These are phyloP conservation scores for Verticillium nubilum DNA, from an alignment of 2,329 filamentous ascomycete genomes.

Conservation along the genomic window DNA sequence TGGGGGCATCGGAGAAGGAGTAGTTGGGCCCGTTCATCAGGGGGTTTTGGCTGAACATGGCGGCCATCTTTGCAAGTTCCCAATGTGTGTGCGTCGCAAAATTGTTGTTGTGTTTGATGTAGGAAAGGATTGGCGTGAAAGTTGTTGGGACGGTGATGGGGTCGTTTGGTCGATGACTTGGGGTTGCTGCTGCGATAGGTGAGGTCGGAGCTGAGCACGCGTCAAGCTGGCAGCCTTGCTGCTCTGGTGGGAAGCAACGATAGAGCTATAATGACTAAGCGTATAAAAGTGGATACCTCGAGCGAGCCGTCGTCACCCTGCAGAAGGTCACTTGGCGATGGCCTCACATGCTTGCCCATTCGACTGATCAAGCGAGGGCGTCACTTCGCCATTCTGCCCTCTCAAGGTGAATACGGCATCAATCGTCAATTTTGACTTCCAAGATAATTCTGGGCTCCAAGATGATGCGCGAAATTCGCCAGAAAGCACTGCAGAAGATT, in stretches of 20 bases:
- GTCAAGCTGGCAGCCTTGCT: constrained; percentile 49
- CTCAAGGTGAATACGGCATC: background rate
- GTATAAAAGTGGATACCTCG: constrained; percentile 11
- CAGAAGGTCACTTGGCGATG: constrained; percentile 4
- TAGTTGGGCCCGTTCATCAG: constrained; percentile 65
- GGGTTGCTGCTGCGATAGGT: constrained; percentile 14
- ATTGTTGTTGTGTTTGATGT: background rate
- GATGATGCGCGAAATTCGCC: constrained; percentile 54
- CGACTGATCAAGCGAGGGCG: background rate
- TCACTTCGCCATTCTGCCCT: background rate
- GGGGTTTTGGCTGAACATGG: constrained; percentile 67
- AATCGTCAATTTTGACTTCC: background rate
- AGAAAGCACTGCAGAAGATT: constrained; percentile 59
- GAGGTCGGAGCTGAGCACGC: constrained; percentile 23
- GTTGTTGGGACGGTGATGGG: constrained; percentile 7
- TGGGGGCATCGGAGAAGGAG: constrained; percentile 58
- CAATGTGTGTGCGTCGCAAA: constrained; percentile 2
- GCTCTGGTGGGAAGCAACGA: constrained; percentile 15
- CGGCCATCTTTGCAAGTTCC: constrained; percentile 42
- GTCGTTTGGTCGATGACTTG: constrained; percentile 7
- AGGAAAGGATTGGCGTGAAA: background rate
- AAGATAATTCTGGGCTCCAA: background rate
- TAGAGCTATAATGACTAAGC: constrained; percentile 38
- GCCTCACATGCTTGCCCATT: background rate
- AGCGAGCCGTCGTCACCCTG: constrained; percentile 7